Conservation (phyloP, 345 rosid genomes). For the Sonneratia caseolaris region DNA sequence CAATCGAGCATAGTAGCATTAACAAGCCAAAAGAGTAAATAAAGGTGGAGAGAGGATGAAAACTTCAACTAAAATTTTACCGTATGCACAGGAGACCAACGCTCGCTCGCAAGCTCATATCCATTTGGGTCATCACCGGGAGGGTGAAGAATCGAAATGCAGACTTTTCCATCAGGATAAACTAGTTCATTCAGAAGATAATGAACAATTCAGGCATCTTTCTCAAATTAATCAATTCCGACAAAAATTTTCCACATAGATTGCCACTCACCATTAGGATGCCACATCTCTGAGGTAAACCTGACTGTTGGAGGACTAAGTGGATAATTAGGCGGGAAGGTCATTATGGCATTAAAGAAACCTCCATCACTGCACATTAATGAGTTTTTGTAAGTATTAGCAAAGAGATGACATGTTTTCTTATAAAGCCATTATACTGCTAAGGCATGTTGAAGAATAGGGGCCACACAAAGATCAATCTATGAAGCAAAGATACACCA, state of each 20-base stretch:
- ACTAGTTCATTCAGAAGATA: slow-evolving; percentile 30
- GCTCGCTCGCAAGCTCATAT: slow-evolving; percentile 95
- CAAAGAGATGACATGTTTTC: neutral
- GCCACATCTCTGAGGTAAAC: slow-evolving; percentile 95
- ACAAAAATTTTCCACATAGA: neutral
- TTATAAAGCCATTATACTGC: neutral
- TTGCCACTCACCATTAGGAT: slow-evolving; percentile 67
- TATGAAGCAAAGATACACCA: neutral
- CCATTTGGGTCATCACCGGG: slow-evolving; percentile 99
- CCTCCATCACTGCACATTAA: slow-evolving; percentile 77
- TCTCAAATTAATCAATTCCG: neutral
- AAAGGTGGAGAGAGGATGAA: neutral
- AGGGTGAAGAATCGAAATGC: slow-evolving; percentile 97
- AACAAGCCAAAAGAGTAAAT: slow-evolving; percentile 8
- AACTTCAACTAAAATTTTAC: slow-evolving; percentile 18
- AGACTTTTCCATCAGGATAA: slow-evolving; percentile 86
- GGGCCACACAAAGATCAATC: neutral
- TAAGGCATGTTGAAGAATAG: neutral
- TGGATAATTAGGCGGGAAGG: slow-evolving; percentile 83
- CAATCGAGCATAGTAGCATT: neutral
- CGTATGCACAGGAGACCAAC: slow-evolving; percentile 95
- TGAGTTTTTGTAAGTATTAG: slow-evolving; percentile 2
- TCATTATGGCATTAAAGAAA: slow-evolving; percentile 86
- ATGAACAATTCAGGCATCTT: neutral
- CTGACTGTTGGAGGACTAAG: slow-evolving; percentile 82